These are phyloP conservation scores for Lithocarpus polystachyus DNA, from an alignment of 306 rosid species.

Conservation along the genomic window DNA sequence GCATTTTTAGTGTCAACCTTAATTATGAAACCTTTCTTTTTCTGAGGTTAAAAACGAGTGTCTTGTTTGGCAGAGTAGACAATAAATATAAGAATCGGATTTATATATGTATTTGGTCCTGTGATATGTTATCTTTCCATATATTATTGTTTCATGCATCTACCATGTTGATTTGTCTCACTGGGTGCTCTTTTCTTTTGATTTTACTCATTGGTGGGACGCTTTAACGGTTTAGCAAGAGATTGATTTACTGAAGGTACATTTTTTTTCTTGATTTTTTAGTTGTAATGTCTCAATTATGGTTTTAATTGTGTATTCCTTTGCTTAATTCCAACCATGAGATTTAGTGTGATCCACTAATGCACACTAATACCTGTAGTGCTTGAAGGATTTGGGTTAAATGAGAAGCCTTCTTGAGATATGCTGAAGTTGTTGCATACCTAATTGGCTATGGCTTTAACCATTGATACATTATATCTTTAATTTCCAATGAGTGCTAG, in stretches of 20 bases:
- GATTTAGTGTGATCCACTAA: background rate
- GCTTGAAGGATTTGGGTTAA: slow-evolving; percentile 16
- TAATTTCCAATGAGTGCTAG: background rate
- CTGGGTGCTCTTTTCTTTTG: slow-evolving; percentile 34
- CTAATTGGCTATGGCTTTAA: background rate
- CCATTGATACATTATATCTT: background rate
- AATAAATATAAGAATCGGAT: background rate
- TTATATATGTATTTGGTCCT: background rate
- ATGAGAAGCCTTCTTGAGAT: background rate
- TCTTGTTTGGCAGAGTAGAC: background rate
- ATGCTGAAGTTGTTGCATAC: background rate
- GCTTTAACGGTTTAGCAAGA: slow-evolving; percentile 69
- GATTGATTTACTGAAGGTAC: slow-evolving; percentile 95
- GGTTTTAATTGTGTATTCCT: slow-evolving; percentile 7
- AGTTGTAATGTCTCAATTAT: slow-evolving; percentile 3
- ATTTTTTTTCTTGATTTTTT: slow-evolving; percentile 11
- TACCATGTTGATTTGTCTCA: slow-evolving; percentile 35
- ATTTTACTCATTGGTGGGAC: slow-evolving; percentile 34
- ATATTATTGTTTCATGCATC: slow-evolving; percentile 14
- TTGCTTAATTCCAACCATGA: slow-evolving; percentile 9
- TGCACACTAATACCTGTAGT: slow-evolving; percentile 8
- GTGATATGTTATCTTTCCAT: background rate
- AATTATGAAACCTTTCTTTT: background rate
- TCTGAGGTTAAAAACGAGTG: background rate
- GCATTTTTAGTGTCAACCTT: background rate